Conservation (phyloP, 306 rosid genomes). For the Cucumis hystrix region DNA sequence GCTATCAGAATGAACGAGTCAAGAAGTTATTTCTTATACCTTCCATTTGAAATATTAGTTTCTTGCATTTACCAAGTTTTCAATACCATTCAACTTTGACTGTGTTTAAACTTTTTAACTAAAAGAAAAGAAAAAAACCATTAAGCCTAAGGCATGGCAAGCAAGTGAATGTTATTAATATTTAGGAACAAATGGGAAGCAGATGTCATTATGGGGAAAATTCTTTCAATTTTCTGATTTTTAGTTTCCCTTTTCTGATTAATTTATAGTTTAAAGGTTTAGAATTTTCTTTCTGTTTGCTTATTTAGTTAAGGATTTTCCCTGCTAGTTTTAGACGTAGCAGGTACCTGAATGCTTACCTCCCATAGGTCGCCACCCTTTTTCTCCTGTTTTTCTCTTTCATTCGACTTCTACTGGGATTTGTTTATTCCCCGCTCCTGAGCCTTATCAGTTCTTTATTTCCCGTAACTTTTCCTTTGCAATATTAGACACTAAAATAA, state of each 20-base stretch:
- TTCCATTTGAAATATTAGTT: neutral
- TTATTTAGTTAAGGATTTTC: neutral
- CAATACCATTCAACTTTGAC: neutral
- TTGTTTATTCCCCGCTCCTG: neutral
- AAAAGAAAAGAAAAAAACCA: neutral
- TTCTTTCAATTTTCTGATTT: neutral
- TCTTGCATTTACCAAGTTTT: neutral
- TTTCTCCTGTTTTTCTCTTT: neutral
- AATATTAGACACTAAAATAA: neutral
- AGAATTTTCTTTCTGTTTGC: neutral
- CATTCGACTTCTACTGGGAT: neutral
- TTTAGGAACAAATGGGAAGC: neutral
- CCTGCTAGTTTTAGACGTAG: neutral
- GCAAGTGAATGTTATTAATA: neutral
- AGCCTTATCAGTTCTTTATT: neutral
- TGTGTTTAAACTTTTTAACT: neutral
- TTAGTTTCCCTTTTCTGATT: neutral
- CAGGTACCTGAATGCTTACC: neutral
- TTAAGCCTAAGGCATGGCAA: neutral
- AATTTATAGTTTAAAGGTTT: neutral
- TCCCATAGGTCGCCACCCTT: neutral
- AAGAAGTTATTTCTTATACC: neutral
- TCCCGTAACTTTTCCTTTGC: neutral
- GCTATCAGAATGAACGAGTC: conserved; percentile 2
- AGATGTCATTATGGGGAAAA: neutral